Percentiles rank a stretch among this genome's conserved stretches.
phyloP scores from a whole-genome alignment of 257 asterid genomes.

The Jacaranda copaia region DNA sequence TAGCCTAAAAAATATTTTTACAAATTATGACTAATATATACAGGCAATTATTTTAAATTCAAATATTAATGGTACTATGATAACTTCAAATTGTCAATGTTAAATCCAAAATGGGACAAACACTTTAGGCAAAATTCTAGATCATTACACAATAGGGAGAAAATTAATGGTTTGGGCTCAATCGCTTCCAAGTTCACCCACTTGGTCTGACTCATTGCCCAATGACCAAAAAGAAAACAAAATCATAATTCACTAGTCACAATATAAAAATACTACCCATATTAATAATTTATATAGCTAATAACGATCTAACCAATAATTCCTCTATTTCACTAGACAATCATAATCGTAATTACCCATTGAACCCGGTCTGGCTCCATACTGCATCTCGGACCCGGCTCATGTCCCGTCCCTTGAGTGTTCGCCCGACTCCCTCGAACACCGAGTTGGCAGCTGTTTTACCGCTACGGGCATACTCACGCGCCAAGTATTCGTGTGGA shows the following conservation, averaged over 20 bases:
- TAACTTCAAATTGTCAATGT: not conserved
- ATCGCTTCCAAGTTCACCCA: slow-evolving; percentile 26
- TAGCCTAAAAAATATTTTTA: no score
- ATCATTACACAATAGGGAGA: not conserved
- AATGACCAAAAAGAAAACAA: not conserved
- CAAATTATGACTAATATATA: no score
- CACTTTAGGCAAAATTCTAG: not conserved
- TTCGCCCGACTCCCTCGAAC: slow-evolving; percentile 85
- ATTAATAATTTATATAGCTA: not conserved
- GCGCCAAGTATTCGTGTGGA: slow-evolving; percentile 86
- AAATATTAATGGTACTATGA: not conserved
- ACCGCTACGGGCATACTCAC: slow-evolving; percentile 59
- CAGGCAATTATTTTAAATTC: no score
- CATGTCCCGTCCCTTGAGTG: slow-evolving; percentile 87
- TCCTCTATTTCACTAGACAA: not conserved
- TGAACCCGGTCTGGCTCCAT: slow-evolving; percentile 94
- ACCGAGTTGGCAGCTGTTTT: slow-evolving; percentile 61
- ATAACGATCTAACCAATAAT: not conserved
- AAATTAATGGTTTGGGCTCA: slow-evolving; percentile 29
- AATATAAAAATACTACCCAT: not conserved
- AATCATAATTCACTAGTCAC: slow-evolving; percentile 15
- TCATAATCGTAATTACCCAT: slow-evolving; percentile 49
- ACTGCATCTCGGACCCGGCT: slow-evolving; percentile 93
- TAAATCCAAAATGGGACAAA: slow-evolving; percentile 26
- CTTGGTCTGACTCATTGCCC: slow-evolving; percentile 44